A percentile compares a stretch with the other conserved stretches of the same genome.
phyloP scores from a whole-genome alignment of 1,139 yeast species.

The Protomyces macrosporus region DNA sequence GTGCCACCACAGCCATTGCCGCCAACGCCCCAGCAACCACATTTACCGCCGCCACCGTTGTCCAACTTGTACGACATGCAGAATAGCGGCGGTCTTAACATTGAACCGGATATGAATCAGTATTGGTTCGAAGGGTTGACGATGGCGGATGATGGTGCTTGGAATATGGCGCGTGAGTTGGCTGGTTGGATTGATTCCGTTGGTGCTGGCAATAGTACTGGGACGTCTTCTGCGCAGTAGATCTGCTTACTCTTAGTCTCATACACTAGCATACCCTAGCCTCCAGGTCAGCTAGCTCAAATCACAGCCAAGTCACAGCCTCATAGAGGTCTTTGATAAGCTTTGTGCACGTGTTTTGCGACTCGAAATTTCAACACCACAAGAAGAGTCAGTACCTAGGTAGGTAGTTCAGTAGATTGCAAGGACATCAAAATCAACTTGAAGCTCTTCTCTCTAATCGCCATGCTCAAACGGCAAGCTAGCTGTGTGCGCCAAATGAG shows the following conservation, averaged over 20 bases:
- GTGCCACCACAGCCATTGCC: background rate
- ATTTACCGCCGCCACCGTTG: background rate
- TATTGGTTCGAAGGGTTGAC: background rate
- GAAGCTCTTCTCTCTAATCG: background rate
- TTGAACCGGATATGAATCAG: background rate
- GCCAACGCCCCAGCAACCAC: background rate
- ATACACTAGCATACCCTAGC: too few relatives aligned
- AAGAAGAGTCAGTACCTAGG: too few relatives aligned
- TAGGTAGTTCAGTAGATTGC: too few relatives aligned
- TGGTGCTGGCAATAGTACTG: background rate
- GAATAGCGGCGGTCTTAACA: background rate
- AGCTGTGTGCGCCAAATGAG: constrained; percentile 4
- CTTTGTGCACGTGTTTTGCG: too few relatives aligned
- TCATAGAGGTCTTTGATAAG: too few relatives aligned
- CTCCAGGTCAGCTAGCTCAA: too few relatives aligned
- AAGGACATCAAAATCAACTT: too few relatives aligned
- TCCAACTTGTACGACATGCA: background rate
- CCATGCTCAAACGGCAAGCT: background rate
- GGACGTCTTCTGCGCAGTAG: background rate
- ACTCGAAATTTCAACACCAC: too few relatives aligned
- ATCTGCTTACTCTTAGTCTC: background rate
- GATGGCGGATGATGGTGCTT: background rate
- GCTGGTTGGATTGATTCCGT: background rate
- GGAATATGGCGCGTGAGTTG: background rate
- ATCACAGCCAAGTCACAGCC: too few relatives aligned